These are phyloP conservation scores for Paramecium primaurelia DNA, from an alignment of 73 alveolate species.

Conservation along the genomic window DNA sequence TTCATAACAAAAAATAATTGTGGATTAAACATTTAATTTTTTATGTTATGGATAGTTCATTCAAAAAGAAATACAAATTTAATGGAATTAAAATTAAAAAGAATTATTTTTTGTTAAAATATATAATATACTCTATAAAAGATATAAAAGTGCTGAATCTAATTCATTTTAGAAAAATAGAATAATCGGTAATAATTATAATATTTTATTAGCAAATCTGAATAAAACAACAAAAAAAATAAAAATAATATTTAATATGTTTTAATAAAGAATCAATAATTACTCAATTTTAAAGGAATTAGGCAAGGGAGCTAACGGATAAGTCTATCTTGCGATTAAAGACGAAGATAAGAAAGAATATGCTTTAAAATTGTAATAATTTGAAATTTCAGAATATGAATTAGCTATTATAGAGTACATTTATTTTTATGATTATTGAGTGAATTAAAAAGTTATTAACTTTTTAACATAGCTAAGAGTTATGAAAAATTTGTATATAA, in stretches of 20 bases:
- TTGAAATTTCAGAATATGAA: background rate
- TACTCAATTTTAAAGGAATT: background rate
- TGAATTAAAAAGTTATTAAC: background rate
- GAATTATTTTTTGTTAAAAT: too few relatives aligned
- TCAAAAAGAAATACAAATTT: too few relatives aligned
- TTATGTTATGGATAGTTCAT: too few relatives aligned
- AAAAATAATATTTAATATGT: background rate
- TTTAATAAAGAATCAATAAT: background rate
- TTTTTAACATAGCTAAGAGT: background rate
- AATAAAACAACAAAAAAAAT: background rate
- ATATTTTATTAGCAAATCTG: too few relatives aligned
- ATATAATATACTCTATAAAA: too few relatives aligned
- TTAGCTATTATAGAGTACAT: background rate
- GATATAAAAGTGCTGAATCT: too few relatives aligned
- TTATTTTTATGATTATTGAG: background rate
- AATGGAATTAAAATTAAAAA: too few relatives aligned
- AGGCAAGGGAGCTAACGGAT: background rate
- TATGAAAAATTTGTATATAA: background rate
- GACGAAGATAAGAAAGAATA: background rate
- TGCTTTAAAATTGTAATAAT: background rate
- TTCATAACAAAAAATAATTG: too few relatives aligned
- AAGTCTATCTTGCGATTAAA: background rate
- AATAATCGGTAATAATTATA: too few relatives aligned
- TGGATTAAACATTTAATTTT: too few relatives aligned
- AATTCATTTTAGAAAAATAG: too few relatives aligned